Base-by-base conservation (phyloP, 495 filamentous ascomycete species). In the Talaromyces wortmannii region DNA sequence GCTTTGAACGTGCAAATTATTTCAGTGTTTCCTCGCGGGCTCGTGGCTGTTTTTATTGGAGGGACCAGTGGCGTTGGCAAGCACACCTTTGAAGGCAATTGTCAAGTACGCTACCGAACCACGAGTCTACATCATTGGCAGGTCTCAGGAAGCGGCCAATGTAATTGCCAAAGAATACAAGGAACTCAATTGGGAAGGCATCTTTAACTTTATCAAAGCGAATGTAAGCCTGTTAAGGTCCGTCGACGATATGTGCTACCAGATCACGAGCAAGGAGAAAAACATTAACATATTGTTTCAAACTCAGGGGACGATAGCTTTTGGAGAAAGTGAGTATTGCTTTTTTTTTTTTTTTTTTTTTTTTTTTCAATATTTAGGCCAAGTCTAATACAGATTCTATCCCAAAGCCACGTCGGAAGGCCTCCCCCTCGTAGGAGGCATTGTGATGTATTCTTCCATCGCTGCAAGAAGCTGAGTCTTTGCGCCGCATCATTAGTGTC, bases 381-480 rank as follows among this genome's bases (percentile, higher is more conserved):
- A n/a, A n/a, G n/a, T n/a, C n/a, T n/a, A n/a, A n/a, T n/a, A n/a
- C n/a, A n/a, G n/a, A n/a, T n/a, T n/a, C n/a, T 30, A 17, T 18
- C 3, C 7, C 12, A 6, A 46, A 78, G 82, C 83, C 45, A 87
- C 85, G 0, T 23, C 59, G 1, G 88, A 90, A 65, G 74, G 71
- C n/a, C 71, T 90, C 13, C 70, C 82, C 55, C 65, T 68, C 31
- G 72, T 74, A 51, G 64, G 78, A 40, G 66, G 79, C 12, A 62
- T 87, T 4, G 70, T 63, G 44, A 82, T 81, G 86, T 61, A 76
- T 90, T 4, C 78, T 90, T 2, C 85, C 87, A 0, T 75, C 81
- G 0, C 61, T 90, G 0, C 68, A 67, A 30, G 44, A 61, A 7
- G 74, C 82, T 0, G 48, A 69, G 1, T 15, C 16, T 44, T 72